phyloP scores from a whole-genome alignment of 2,329 filamentous ascomycete genomes.

The Dactylellina sp. region DNA sequence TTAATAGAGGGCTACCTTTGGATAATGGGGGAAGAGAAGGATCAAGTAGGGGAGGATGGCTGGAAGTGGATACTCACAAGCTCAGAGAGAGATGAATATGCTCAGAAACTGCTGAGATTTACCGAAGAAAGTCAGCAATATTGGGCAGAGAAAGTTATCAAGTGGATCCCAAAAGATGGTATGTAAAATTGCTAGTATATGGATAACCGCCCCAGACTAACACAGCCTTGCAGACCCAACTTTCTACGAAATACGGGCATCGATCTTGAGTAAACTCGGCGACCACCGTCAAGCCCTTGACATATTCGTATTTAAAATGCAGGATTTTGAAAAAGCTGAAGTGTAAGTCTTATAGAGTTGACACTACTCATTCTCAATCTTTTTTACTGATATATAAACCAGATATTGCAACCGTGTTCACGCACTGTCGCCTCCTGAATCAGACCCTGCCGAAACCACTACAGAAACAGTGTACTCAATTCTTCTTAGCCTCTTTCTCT shows the following conservation, averaged over 20 bases:
- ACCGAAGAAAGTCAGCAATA: constrained; percentile 82
- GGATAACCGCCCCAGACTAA: constrained; percentile 2
- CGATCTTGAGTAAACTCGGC: constrained; percentile 93
- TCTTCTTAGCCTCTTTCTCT: constrained; percentile 87
- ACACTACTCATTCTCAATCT: constrained; percentile 21
- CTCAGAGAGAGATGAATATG: constrained; percentile 67
- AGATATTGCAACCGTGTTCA: constrained; percentile 92
- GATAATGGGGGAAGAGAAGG: constrained; percentile 65
- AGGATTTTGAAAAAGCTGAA: constrained; percentile 89
- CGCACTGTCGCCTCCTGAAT: constrained; percentile 65
- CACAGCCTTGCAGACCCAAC: constrained; percentile 72
- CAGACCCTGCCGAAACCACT: constrained; percentile 63
- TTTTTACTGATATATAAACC: constrained; percentile 57
- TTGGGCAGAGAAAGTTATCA: constrained; percentile 80
- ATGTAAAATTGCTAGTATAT: constrained; percentile 62
- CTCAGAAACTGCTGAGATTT: constrained; percentile 78
- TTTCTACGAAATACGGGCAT: constrained; percentile 89
- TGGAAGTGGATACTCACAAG: constrained; percentile 66
- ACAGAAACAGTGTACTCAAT: constrained; percentile 84
- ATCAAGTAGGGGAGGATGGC: constrained; percentile 63
- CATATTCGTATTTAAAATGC: constrained; percentile 95
- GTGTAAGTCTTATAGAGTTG: constrained; percentile 72
- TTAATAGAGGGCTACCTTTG: constrained; percentile 79
- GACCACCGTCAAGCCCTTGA: constrained; percentile 95
- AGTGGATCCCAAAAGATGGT: constrained; percentile 83